Conservation (phyloP, 2,329 filamentous ascomycete species). For the Aspergillus texensis region DNA sequence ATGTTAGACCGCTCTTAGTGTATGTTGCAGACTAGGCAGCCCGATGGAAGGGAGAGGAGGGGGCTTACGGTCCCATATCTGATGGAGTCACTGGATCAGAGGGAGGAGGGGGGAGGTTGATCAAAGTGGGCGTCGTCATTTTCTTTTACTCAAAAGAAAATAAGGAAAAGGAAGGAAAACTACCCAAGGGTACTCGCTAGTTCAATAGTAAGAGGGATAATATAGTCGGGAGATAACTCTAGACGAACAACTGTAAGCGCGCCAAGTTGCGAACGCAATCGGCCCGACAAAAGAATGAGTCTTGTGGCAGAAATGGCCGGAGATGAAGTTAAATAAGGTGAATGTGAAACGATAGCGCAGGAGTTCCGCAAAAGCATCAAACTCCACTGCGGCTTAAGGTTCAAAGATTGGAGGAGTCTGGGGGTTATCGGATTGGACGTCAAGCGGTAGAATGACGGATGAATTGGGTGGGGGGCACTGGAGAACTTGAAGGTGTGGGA, state of each 20-base stretch:
- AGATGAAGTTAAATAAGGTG: not conserved
- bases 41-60: slow-evolving; percentile 13
- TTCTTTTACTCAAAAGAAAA: not conserved
- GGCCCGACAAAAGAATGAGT: not conserved
- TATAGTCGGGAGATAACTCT: not conserved
- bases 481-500: not conserved
- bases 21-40: not conserved
- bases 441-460: not conserved
- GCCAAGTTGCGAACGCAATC: not conserved
- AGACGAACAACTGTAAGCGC: not conserved
- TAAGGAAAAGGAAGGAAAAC: not conserved
- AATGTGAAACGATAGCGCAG: not conserved
- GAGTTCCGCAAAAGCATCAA: not conserved
- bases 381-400: not conserved
- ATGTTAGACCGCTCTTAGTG: slow-evolving; percentile 23
- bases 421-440: not conserved
- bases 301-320: not conserved
- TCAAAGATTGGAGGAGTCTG: not conserved
- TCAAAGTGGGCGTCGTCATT: slow-evolving; percentile 65
- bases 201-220: not conserved
- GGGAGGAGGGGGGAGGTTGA: slow-evolving; percentile 80
- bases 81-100: slow-evolving; percentile 85
- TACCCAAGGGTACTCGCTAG: not conserved
- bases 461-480: not conserved
- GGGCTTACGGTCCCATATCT: slow-evolving; percentile 78